phyloP scores from a whole-genome alignment of 1,284 basidiomycete species.

The Naganishia liquefaciens region DNA sequence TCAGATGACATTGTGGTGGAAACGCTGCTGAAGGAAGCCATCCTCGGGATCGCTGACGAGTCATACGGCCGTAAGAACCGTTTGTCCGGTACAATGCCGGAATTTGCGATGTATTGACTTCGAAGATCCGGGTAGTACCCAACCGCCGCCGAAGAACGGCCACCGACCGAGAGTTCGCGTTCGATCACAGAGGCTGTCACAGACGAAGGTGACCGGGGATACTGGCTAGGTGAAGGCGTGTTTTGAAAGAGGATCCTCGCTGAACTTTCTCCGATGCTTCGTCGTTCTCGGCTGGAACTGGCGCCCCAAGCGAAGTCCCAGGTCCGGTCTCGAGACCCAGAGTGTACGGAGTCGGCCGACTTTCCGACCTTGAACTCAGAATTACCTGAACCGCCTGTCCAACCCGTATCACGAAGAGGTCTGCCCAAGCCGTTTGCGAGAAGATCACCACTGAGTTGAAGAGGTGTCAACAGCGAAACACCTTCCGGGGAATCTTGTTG shows the following conservation, averaged over 20 bases:
- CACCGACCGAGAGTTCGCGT: background rate
- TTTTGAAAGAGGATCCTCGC: background rate
- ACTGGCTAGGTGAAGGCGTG: background rate
- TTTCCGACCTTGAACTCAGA: background rate
- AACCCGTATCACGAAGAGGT: slow-evolving; percentile 12
- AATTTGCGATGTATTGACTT: background rate
- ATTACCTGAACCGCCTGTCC: background rate
- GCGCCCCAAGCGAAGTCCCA: slow-evolving; percentile 13
- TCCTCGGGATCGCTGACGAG: background rate
- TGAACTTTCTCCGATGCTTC: background rate
- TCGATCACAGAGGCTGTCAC: background rate
- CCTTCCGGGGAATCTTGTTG: too few relatives aligned
- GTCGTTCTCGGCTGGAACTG: background rate
- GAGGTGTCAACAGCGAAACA: background rate
- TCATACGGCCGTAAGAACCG: background rate
- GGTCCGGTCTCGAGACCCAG: background rate
- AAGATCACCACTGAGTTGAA: background rate
- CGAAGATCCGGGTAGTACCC: background rate
- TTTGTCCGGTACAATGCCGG: background rate
- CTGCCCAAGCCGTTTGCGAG: background rate
- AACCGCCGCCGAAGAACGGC: too few relatives aligned
- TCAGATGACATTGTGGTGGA: slow-evolving; percentile 2
- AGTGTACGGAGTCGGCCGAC: background rate
- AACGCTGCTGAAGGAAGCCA: slow-evolving; percentile 13
- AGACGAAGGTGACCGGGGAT: background rate